Evolutionary conservation across 805 yeast genomes (phyloP).

Genomic region (Starmerella floricola): DNA sequence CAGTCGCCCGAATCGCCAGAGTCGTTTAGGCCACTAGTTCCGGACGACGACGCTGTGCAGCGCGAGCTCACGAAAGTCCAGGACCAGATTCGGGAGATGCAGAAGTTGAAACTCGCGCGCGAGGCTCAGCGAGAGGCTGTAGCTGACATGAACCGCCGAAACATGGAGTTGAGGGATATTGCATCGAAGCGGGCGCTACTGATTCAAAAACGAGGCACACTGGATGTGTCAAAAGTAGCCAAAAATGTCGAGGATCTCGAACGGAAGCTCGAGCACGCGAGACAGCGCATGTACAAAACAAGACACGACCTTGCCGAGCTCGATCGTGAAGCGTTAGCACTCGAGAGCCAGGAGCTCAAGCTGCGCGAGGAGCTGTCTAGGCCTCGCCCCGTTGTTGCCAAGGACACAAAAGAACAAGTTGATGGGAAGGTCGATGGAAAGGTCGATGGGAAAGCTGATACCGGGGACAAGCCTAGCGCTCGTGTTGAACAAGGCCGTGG

Average conservation of each 20-base stretch:
- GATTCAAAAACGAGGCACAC: conserved; percentile 1
- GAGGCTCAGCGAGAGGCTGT: conserved; percentile 4
- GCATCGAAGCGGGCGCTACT: conserved; percentile 13
- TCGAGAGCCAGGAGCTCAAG: conserved; percentile 9
- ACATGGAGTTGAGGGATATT: conserved; percentile 8
- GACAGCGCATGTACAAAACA: conserved; percentile 4
- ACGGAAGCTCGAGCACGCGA: conserved; percentile 9
- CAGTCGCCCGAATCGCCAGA: too few relatives aligned
- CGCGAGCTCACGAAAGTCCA: conserved; percentile 6
- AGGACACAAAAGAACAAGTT: too few relatives aligned
- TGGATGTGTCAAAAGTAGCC: conserved; percentile 2
- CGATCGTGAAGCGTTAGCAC: conserved; percentile 3
- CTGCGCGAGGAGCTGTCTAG: conserved; percentile 5
- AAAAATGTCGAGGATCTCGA: conserved; percentile 15
- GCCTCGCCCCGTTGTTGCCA: not conserved
- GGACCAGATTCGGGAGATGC: conserved; percentile 7
- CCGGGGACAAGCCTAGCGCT: too few relatives aligned
- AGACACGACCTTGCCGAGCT: conserved; percentile 4
- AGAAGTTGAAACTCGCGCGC: conserved; percentile 4
- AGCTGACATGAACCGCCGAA: conserved; percentile 1
- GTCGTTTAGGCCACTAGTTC: too few relatives aligned
- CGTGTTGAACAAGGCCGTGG: too few relatives aligned
- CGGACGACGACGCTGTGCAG: not conserved
- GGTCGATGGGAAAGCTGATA: too few relatives aligned
- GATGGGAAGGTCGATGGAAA: too few relatives aligned